Evolutionary conservation across 2,329 filamentous ascomycete genomes (phyloP).

Genomic region (Ambrosiella xylebori): DNA sequence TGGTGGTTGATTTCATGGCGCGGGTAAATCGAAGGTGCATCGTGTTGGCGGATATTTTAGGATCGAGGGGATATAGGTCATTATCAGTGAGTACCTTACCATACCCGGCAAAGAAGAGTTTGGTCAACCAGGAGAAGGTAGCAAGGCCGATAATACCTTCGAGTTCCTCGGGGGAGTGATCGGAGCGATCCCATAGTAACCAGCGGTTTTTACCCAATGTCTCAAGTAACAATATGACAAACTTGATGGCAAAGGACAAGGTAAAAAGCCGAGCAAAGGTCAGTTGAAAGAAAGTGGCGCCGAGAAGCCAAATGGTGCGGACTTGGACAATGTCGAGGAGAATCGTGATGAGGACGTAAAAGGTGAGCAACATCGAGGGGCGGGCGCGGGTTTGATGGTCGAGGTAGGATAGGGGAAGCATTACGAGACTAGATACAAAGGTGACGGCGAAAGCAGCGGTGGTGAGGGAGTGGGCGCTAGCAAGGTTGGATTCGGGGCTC

Average conservation of each 20-base stretch:
- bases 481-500: constrained; percentile 11
- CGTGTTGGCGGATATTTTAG: constrained; percentile 15
- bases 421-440: constrained; percentile 18
- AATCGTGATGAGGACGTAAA: constrained; percentile 25
- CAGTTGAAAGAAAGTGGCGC: constrained; percentile 9
- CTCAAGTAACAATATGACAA: constrained; percentile 23
- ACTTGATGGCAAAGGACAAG: constrained; percentile 21
- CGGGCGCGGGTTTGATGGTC: constrained; percentile 23
- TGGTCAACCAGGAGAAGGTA: constrained; percentile 22
- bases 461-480: constrained; percentile 16
- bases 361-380: constrained; percentile 26
- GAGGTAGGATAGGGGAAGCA: constrained; percentile 19
- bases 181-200: constrained; percentile 22
- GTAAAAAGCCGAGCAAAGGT: constrained; percentile 21
- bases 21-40: constrained; percentile 15
- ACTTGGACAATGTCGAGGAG: constrained; percentile 27
- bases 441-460: constrained; percentile 19
- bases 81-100: constrained; percentile 18
- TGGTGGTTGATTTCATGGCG: constrained; percentile 9
- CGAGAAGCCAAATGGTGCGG: constrained; percentile 26
- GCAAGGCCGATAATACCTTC: constrained; percentile 20
- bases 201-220: constrained; percentile 23
- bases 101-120: constrained; percentile 23
- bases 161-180: constrained; percentile 24
- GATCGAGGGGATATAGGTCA: constrained; percentile 23